Evolutionary conservation across 148 eudicot genomes (phyloP).

Genomic region (Dysphania ambrosioides): DNA sequence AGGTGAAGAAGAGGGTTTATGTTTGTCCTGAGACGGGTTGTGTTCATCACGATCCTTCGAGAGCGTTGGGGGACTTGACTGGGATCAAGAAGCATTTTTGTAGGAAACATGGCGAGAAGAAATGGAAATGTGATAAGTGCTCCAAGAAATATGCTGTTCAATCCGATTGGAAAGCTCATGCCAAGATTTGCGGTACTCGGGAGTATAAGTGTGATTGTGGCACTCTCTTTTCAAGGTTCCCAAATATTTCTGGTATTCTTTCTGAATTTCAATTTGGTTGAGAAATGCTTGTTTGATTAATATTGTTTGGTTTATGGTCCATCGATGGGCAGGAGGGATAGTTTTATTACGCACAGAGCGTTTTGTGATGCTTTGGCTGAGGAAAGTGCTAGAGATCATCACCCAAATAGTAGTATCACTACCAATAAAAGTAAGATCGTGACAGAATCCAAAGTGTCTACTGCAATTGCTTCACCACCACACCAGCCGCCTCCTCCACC

Average conservation of each 20-base stretch:
- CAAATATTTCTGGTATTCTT: not conserved
- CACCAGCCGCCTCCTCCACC: slow-evolving; percentile 3
- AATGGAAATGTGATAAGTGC: slow-evolving; percentile 84
- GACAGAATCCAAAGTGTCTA: slow-evolving; percentile 31
- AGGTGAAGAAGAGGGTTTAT: slow-evolving; percentile 65
- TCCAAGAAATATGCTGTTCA: slow-evolving; percentile 93
- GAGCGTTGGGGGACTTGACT: slow-evolving; percentile 83
- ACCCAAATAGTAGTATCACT: slow-evolving; percentile 9
- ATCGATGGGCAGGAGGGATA: slow-evolving; percentile 55
- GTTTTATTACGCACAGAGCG: slow-evolving; percentile 84
- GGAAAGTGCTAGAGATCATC: slow-evolving; percentile 54
- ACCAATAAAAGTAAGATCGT: slow-evolving; percentile 20
- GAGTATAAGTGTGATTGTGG: slow-evolving; percentile 93
- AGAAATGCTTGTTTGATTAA: too few relatives aligned
- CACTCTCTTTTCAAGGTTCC: slow-evolving; percentile 72
- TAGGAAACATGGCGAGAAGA: slow-evolving; percentile 85
- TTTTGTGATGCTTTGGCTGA: slow-evolving; percentile 82
- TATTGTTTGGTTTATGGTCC: slow-evolving; percentile 1
- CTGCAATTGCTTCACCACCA: slow-evolving; percentile 34
- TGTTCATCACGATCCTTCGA: slow-evolving; percentile 73
- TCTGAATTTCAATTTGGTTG: too few relatives aligned
- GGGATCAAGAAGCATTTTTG: slow-evolving; percentile 86
- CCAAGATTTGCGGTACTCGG: slow-evolving; percentile 73
- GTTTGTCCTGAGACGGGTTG: slow-evolving; percentile 74
- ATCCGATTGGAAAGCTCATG: slow-evolving; percentile 87